phyloP scores from a whole-genome alignment of 2,329 filamentous ascomycete genomes.

The Achaetomium macrosporum region DNA sequence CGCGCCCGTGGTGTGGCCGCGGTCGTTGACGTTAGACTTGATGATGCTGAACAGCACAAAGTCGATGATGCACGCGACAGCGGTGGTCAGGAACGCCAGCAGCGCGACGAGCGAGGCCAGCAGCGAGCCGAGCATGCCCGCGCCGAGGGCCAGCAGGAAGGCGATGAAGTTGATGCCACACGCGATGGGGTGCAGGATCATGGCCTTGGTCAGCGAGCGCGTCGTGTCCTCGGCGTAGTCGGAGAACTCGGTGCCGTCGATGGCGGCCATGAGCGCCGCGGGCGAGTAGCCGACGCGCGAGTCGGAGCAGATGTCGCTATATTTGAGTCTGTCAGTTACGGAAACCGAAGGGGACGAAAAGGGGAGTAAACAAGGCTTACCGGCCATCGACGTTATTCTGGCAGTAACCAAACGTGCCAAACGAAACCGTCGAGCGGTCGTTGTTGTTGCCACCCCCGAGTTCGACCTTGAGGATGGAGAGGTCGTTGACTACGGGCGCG shows the following conservation, averaged over 20 bases:
- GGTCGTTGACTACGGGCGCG: slow-evolving; percentile 50
- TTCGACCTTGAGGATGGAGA: slow-evolving; percentile 49
- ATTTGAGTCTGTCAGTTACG: background rate
- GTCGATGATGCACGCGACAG: slow-evolving; percentile 48
- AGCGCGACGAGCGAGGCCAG: slow-evolving; percentile 44
- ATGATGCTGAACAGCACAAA: slow-evolving; percentile 53
- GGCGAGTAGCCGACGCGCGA: slow-evolving; percentile 52
- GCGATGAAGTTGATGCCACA: slow-evolving; percentile 52
- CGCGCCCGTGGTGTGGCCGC: slow-evolving; percentile 29
- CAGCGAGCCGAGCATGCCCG: slow-evolving; percentile 47
- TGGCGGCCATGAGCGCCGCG: slow-evolving; percentile 36
- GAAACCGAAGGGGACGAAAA: fast-evolving
- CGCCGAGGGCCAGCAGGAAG: slow-evolving; percentile 49
- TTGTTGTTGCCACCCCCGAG: slow-evolving; percentile 34
- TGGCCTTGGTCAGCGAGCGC: slow-evolving; percentile 48
- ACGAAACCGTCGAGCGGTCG: slow-evolving; percentile 3
- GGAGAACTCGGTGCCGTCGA: slow-evolving; percentile 38
- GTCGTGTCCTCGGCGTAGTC: slow-evolving; percentile 39
- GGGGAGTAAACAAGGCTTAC: slow-evolving; percentile 14
- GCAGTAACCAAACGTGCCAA: slow-evolving; percentile 58
- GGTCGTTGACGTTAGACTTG: slow-evolving; percentile 46
- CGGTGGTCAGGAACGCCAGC: slow-evolving; percentile 43
- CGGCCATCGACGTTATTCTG: slow-evolving; percentile 19
- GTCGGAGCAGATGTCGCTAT: slow-evolving; percentile 43
- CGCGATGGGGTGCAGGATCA: slow-evolving; percentile 59